These are phyloP conservation scores for Tolypocladium nubicola DNA, from an alignment of 2,329 filamentous ascomycete species.

Conservation along the genomic window DNA sequence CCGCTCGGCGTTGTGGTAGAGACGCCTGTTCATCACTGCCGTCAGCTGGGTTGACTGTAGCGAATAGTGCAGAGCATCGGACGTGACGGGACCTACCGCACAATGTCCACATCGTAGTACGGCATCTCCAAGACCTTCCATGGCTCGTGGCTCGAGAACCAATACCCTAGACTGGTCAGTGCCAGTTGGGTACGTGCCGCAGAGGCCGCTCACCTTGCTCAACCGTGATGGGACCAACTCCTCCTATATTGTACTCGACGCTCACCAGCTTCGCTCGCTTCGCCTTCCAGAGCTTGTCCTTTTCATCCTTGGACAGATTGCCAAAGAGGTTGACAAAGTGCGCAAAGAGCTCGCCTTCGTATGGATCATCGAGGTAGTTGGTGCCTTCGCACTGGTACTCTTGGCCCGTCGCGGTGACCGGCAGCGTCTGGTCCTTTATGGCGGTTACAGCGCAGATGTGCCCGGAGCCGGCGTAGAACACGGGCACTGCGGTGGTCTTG, in stretches of 20 bases:
- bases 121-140: slow-evolving; percentile 32
- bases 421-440: slow-evolving; percentile 22
- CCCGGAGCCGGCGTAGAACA: slow-evolving; percentile 27
- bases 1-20: slow-evolving; percentile 28
- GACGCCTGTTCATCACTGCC: slow-evolving; percentile 11
- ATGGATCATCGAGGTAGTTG: slow-evolving; percentile 26
- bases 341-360: slow-evolving; percentile 30
- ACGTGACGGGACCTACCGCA: slow-evolving; percentile 13
- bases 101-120: slow-evolving; percentile 28
- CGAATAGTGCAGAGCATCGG: neutral
- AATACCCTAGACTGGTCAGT: slow-evolving; percentile 16
- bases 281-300: slow-evolving; percentile 23
- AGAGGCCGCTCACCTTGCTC: slow-evolving; percentile 17
- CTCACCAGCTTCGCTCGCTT: slow-evolving; percentile 26
- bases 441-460: slow-evolving; percentile 27
- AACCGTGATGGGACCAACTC: slow-evolving; percentile 28
- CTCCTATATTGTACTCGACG: slow-evolving; percentile 23
- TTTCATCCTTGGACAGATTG: slow-evolving; percentile 18
- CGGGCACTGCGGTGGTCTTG: slow-evolving; percentile 21
- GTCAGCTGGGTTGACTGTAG: neutral
- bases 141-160: slow-evolving; percentile 29
- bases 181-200: no score
- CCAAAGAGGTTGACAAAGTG: slow-evolving; percentile 29
- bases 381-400: slow-evolving; percentile 24
- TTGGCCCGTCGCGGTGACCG: slow-evolving; percentile 15